Conservation (phyloP, 139 green algal genomes). For the Edaphochlamys debaryana region DNA sequence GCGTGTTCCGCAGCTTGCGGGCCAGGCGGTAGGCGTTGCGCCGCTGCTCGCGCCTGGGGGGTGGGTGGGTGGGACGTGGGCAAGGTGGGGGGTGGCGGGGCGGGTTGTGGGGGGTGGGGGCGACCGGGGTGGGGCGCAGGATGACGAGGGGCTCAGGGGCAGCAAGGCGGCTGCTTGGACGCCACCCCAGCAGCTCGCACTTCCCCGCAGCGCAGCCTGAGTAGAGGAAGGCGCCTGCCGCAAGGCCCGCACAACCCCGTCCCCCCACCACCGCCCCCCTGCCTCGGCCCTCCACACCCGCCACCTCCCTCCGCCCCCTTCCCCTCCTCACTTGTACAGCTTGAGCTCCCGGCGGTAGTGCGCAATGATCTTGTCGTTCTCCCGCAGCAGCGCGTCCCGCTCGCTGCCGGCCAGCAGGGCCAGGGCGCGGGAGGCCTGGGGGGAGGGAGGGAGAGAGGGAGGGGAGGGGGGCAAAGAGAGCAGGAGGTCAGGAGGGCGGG, state of each 20-base stretch:
- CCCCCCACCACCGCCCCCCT: too few relatives aligned
- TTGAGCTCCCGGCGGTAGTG: constrained; percentile 49
- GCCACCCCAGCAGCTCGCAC: too few relatives aligned
- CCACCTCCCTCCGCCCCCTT: neutral
- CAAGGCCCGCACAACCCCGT: too few relatives aligned
- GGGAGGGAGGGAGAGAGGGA: neutral
- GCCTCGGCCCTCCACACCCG: neutral
- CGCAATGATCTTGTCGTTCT: constrained; percentile 60
- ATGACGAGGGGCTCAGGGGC: too few relatives aligned
- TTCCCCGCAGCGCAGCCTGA: too few relatives aligned
- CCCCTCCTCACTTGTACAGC: constrained; percentile 6
- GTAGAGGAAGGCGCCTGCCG: too few relatives aligned
- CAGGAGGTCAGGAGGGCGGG: too few relatives aligned
- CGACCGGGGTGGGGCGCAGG: too few relatives aligned
- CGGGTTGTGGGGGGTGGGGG: too few relatives aligned
- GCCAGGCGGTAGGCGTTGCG: constrained; percentile 38
- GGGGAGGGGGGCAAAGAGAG: neutral
- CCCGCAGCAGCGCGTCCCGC: constrained; percentile 47
- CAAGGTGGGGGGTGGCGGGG: too few relatives aligned
- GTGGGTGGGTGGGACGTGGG: too few relatives aligned
- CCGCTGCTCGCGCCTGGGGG: constrained; percentile 32
- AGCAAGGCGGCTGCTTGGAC: too few relatives aligned
- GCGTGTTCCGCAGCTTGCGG: constrained; percentile 48
- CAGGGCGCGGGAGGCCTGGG: neutral
- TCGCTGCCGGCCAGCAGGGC: constrained; percentile 31